These are phyloP conservation scores for Phytophthora podocarpi DNA, from an alignment of 352 stramenopile genomes.

Conservation along the genomic window DNA sequence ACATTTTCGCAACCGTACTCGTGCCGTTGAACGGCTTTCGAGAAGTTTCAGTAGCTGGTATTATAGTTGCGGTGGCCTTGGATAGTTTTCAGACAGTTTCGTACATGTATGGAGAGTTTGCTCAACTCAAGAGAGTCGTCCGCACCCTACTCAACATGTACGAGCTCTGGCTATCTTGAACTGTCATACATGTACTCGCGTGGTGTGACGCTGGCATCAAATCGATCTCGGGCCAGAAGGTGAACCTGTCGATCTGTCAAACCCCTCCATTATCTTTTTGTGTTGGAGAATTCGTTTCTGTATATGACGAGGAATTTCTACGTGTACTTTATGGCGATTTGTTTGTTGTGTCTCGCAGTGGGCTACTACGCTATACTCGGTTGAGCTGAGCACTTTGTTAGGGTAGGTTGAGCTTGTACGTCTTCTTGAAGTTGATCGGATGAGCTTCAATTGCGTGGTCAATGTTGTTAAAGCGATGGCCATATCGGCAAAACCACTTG, in stretches of 20 bases:
- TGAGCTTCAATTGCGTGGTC: conserved; percentile 84
- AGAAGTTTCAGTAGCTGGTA: not conserved
- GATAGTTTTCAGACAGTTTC: conserved; percentile 13
- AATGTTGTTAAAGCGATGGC: conserved; percentile 85
- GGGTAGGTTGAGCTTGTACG: conserved; percentile 44
- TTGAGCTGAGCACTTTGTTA: conserved; percentile 8
- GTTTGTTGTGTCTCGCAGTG: no score
- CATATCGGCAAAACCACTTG: conserved; percentile 87
- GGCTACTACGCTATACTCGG: no score
- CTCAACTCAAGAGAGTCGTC: not conserved
- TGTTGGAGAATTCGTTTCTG: not conserved
- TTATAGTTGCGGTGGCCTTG: not conserved
- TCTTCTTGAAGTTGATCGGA: conserved; percentile 80
- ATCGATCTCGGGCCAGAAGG: not conserved
- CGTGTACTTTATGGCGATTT: conserved; percentile 20
- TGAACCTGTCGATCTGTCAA: conserved; percentile 1
- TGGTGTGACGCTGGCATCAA: no score
- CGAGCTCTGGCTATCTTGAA: not conserved
- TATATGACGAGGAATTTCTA: conserved; percentile 12
- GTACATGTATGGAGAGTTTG: conserved; percentile 1
- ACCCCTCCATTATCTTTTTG: not conserved
- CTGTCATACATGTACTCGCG: no score
- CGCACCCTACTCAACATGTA: not conserved
- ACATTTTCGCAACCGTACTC: no score
- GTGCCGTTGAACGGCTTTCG: conserved; percentile 1